Evolutionary conservation across 257 asterid species (phyloP), one percentile per base, ranked within the genome.

Genomic region (Sherardia arvensis): DNA sequence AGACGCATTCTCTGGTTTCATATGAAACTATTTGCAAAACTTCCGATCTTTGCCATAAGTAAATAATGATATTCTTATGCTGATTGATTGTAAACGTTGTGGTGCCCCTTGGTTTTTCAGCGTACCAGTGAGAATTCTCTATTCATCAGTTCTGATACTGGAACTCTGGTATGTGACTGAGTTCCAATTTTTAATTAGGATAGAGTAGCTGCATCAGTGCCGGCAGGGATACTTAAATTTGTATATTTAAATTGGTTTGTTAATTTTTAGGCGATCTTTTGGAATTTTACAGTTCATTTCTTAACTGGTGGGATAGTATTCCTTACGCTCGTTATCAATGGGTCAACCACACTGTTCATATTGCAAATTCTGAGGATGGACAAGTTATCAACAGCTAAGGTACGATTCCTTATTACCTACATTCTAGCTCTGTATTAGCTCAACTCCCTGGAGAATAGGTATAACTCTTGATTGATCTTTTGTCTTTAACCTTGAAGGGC

Each of bases 261-360:
- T 40, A 40, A 40, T 48, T 48, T 48, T 18, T 36, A 29, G 57
- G 29, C 69, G 59, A 29, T 69, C 70, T 69, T 53, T 43, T 72
- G 32, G 48, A 33, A n/a, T 76, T 70, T 74, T 78, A 95, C 99
- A 93, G 99, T 93, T 93, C 59, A 89, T 93, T 93, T 93, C 81
- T 85, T 90, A 80, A 92, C 99, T 62, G 95, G 97, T 69, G 99
- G 99, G 61, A 85, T 87, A 36, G 99, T 93, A 49, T 93, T 90
- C 74, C 94, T 93, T 63, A 90, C 97, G 1, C 95, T 93, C 66
- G 79, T 90, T 49, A 82, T 93, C 72, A 93, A 93, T 72, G 99
- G 99, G 66, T 89, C 99, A 17, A 87, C 99, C 59, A 87, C 99
- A 21, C 97, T 89, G 74, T 90, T 93, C 72, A 62, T 85, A 45